Percentiles rank a stretch among this genome's conserved stretches.
These are phyloP conservation scores for Jacaranda copaia DNA, from an alignment of 257 asterid species.

Conservation along the genomic window DNA sequence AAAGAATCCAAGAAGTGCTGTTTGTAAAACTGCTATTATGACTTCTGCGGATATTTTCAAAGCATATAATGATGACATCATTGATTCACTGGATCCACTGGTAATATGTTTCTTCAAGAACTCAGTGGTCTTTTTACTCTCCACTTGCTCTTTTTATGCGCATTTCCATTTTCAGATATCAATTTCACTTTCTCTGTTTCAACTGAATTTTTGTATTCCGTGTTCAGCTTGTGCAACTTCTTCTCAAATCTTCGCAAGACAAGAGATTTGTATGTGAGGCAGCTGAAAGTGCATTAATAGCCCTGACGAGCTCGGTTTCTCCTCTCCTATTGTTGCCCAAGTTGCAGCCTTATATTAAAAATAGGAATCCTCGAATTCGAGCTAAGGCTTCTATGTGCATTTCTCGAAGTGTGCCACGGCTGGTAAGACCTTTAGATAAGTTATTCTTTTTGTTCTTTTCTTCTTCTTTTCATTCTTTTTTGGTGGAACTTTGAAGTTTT, in stretches of 20 bases:
- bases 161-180: not conserved
- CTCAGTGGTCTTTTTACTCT: slow-evolving; percentile 16
- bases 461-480: not conserved
- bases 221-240: slow-evolving; percentile 81
- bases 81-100: slow-evolving; percentile 83
- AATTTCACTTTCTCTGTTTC: slow-evolving; percentile 12
- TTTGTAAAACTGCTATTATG: slow-evolving; percentile 93
- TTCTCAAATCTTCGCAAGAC: slow-evolving; percentile 96
- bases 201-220: slow-evolving; percentile 28
- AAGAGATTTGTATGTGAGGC: slow-evolving; percentile 94
- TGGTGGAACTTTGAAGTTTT: too few relatives aligned
- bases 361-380: slow-evolving; percentile 92
- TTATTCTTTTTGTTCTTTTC: not conserved
- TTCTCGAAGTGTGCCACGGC: slow-evolving; percentile 66
- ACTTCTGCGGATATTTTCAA: slow-evolving; percentile 81
- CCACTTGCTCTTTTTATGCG: slow-evolving; percentile 11
- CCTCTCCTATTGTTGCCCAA: slow-evolving; percentile 82
- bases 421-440: slow-evolving; percentile 57
- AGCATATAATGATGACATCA: slow-evolving; percentile 71
- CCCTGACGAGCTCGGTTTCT: slow-evolving; percentile 81
- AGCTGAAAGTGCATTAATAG: slow-evolving; percentile 76
- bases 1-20: slow-evolving; percentile 95
- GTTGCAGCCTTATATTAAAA: slow-evolving; percentile 73
- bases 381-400: slow-evolving; percentile 89
- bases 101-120: slow-evolving; percentile 44